phyloP scores from a whole-genome alignment of 352 stramenopile species.

The Plasmopara viticola region DNA sequence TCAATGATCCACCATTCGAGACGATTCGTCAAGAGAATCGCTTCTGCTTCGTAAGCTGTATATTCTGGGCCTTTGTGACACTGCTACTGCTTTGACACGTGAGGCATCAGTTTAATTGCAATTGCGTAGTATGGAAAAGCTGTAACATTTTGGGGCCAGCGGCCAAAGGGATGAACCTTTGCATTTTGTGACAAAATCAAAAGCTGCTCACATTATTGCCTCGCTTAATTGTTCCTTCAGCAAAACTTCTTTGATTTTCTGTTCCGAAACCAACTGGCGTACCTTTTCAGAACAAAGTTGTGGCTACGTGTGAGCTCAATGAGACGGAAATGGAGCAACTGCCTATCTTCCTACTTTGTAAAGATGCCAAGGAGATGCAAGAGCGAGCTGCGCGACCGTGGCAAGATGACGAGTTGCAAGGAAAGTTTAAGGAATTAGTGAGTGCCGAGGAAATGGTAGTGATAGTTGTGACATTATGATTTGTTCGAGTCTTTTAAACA shows the following conservation, averaged over 20 bases:
- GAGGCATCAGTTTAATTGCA: conserved; percentile 53
- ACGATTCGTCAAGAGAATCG: not conserved
- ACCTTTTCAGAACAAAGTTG: conserved; percentile 68
- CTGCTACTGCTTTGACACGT: conserved; percentile 41
- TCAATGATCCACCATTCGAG: too few relatives aligned
- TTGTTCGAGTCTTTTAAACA: not conserved
- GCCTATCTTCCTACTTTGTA: conserved; percentile 51
- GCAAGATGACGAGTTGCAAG: conserved; percentile 38
- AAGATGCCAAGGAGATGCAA: conserved; percentile 32
- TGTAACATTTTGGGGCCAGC: conserved; percentile 34
- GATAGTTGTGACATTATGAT: too few relatives aligned
- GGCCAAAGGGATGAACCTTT: conserved; percentile 53
- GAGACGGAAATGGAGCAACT: conserved; percentile 48
- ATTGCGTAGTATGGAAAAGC: conserved; percentile 42
- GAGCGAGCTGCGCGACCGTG: conserved; percentile 33
- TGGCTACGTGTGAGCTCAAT: conserved; percentile 34
- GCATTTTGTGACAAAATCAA: conserved; percentile 22
- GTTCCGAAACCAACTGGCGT: conserved; percentile 27
- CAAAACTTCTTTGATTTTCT: conserved; percentile 58
- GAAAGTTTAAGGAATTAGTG: conserved; percentile 43
- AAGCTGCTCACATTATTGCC: conserved; percentile 41
- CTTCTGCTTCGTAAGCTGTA: conserved; percentile 70
- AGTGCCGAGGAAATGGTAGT: conserved; percentile 61
- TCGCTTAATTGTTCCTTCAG: conserved; percentile 49
- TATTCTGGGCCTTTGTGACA: conserved; percentile 44